Base-by-base conservation (phyloP, 768 basidiomycete genomes). In the Lentinus brumalis region DNA sequence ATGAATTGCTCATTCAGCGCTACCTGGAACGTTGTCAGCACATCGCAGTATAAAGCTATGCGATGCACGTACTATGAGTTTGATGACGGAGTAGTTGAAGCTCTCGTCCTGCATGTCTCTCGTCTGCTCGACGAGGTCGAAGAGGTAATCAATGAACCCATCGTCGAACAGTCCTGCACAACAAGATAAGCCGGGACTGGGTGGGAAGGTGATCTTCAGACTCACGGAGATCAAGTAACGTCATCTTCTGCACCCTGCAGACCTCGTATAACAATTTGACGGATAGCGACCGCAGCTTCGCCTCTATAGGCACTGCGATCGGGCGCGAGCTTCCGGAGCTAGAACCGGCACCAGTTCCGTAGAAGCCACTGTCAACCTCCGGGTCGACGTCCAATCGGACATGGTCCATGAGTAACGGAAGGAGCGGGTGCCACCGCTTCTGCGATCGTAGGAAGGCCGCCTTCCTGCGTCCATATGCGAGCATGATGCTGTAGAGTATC, bases 1-100 rank as follows among this genome's bases (percentile, higher is more conserved):
- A 99, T 99, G 76, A 96, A 99, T 74, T 98, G 96, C 72, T 99
- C 96, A 69, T 98, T 99, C 32, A 99, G 79, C 0, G 95, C 88
- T 35, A 95, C 88, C 94, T 96, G 35, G 16, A 46, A 45, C 10
- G 21, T 10, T 9, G 47, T 58, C 15, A 60, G 39, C 18, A 32
- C 7, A 5, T 3, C 9, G 15, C 16, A 10, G 15, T 4, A 0
- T 5, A 6, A 2, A 30, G 1, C 6, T 5, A 31, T 14, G 26
- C 4, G 16, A n/a, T 0, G 38, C 21, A 74, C 89, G 72, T 67
- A 96, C 96, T 62, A 98, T 87, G 38, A 98, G 81, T 71, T 96
- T 96, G 73, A 99, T 96, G 40, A 98, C 88, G 1, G 92, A 88
- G 71, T 98, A 98, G 69, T 98, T 98, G 75, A 98, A 89, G 0